Conservation (phyloP, 2,329 filamentous ascomycete genomes). For the Rhynchosporium secalis region DNA sequence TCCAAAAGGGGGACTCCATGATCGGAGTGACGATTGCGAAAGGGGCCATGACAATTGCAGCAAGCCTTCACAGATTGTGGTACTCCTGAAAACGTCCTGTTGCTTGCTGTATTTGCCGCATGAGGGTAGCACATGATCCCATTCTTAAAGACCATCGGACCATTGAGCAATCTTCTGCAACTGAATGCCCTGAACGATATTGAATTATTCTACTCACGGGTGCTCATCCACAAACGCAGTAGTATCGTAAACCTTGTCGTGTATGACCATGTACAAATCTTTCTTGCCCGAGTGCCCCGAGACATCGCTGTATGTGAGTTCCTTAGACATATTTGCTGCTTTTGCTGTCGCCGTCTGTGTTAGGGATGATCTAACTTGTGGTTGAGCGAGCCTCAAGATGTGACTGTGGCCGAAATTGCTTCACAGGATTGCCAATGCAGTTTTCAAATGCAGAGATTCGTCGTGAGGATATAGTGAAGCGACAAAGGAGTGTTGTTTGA, state of each 20-base stretch:
- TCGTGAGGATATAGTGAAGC: background rate
- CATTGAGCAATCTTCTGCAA: background rate
- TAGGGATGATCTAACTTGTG: constrained; percentile 1
- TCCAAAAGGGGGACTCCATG: constrained; percentile 5
- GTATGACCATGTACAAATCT: constrained; percentile 86
- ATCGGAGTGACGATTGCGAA: background rate
- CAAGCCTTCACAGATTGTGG: background rate
- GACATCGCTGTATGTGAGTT: constrained; percentile 78
- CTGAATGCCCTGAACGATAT: background rate
- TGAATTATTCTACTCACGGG: constrained; percentile 58
- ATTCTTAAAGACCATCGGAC: background rate
- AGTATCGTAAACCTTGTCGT: constrained; percentile 94
- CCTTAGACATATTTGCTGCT: constrained; percentile 49
- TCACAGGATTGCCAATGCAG: background rate
- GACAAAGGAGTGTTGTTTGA: constrained; percentile 5
- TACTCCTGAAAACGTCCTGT: background rate
- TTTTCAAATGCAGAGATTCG: background rate
- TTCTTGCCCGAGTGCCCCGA: constrained; percentile 88
- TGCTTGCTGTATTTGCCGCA: background rate
- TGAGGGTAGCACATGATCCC: background rate
- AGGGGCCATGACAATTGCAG: background rate
- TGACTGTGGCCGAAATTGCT: background rate
- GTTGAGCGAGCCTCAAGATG: constrained; percentile 1
- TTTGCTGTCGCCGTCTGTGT: background rate
- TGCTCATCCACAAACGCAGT: constrained; percentile 95